A percentile compares a stretch with the other conserved stretches of the same genome.
Evolutionary conservation across 2,329 filamentous ascomycete genomes (phyloP).

Genomic region (Pseudohalonectria lignicola): DNA sequence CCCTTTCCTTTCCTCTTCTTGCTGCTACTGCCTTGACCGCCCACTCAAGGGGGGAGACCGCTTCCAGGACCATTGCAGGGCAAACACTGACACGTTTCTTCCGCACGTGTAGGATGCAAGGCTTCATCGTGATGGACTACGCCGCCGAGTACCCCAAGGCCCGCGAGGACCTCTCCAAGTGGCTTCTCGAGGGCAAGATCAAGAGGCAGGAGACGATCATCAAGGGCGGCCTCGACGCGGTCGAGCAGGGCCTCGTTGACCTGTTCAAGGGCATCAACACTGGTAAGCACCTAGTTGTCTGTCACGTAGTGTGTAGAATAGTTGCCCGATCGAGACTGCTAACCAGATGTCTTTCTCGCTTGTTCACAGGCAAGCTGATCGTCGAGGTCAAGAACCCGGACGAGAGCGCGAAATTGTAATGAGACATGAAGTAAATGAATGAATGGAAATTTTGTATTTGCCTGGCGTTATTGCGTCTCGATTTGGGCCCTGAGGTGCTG

Average conservation of each 20-base stretch:
- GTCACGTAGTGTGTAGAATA: too few species aligned
- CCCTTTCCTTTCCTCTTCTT: not conserved
- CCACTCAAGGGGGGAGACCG: too few species aligned
- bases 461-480: too few species aligned
- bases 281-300: constrained; percentile 27
- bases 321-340: not conserved
- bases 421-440: too few species aligned
- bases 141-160: constrained; percentile 44
- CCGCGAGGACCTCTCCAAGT: constrained; percentile 48
- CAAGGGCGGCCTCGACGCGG: constrained; percentile 53
- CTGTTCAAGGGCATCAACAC: constrained; percentile 62
- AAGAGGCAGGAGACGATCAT: constrained; percentile 62
- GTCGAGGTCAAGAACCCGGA: constrained; percentile 13
- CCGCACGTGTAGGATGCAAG: constrained; percentile 45
- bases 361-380: constrained; percentile 9
- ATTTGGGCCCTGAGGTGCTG: too few species aligned
- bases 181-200: constrained; percentile 62
- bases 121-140: constrained; percentile 65
- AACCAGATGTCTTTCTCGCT: not conserved
- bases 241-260: constrained; percentile 51
- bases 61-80: too few species aligned
- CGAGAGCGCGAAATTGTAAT: constrained; percentile 9
- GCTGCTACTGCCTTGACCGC: too few species aligned
- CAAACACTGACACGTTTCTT: too few species aligned
- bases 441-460: too few species aligned